Percentiles rank a stretch among this genome's conserved stretches.
These are phyloP conservation scores for Hordeum vulgare DNA, from an alignment of 176 grass and related monocot genomes.

Conservation along the genomic window MorexV3_pseudomolecules_assembly NC_058523.1:531661287-531661786, in stretches of 20 bases:
- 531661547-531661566: background rate
- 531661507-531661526: slow-evolving; percentile 55
- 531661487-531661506: slow-evolving; percentile 92
- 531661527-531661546: background rate
- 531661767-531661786: slow-evolving; percentile 91
- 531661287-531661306: slow-evolving; percentile 74
- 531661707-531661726: background rate
- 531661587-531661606: background rate
- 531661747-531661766: background rate
- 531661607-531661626: slow-evolving; percentile 83
- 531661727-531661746: background rate
- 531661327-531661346: slow-evolving; percentile 81
- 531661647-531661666: slow-evolving; percentile 97
- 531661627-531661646: slow-evolving; percentile 76
- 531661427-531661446: slow-evolving; percentile 86
- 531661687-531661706: slow-evolving; percentile 76
- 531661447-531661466: slow-evolving; percentile 84
- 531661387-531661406: slow-evolving; percentile 79
- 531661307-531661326: slow-evolving; percentile 87
- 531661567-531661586: background rate
- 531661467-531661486: slow-evolving; percentile 72
- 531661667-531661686: slow-evolving; percentile 89
- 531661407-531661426: slow-evolving; percentile 86
- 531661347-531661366: slow-evolving; percentile 65
- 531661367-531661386: slow-evolving; percentile 46